Conservation (phyloP, 2,329 filamentous ascomycete species). For the Nemania sp. region DNA sequence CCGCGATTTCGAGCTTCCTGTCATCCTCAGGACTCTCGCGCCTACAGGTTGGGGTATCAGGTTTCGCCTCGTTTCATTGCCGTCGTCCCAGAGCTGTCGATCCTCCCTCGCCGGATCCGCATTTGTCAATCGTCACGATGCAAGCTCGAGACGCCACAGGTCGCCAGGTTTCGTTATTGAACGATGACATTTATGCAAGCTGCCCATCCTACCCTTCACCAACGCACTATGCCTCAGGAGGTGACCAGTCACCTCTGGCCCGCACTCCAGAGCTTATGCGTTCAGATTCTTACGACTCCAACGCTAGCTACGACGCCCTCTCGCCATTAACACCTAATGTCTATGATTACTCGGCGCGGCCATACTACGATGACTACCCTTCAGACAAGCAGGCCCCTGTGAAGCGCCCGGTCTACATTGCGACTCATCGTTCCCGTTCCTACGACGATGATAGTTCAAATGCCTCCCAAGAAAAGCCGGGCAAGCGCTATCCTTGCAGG, state of each 20-base stretch:
- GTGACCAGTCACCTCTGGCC: conserved; percentile 52
- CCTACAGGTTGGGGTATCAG: conserved; percentile 1
- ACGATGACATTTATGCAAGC: conserved; percentile 52
- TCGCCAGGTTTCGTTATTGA: conserved; percentile 63
- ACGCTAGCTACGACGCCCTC: conserved; percentile 57
- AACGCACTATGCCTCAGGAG: conserved; percentile 44
- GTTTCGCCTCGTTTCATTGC: background rate
- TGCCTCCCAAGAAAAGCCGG: conserved; percentile 51
- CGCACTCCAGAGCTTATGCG: conserved; percentile 62
- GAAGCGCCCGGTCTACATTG: conserved; percentile 50
- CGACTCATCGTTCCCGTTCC: conserved; percentile 52
- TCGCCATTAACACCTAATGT: conserved; percentile 61
- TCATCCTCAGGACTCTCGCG: background rate
- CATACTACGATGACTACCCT: conserved; percentile 45
- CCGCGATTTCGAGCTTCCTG: conserved; percentile 3
- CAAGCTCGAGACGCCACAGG: conserved; percentile 60
- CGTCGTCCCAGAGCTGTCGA: background rate
- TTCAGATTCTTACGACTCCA: conserved; percentile 66
- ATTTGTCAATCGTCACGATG: conserved; percentile 45
- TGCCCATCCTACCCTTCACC: conserved; percentile 45
- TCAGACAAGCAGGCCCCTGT: conserved; percentile 39
- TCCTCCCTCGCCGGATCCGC: background rate
- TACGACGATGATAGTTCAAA: conserved; percentile 57
- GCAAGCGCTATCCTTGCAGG: conserved; percentile 75
- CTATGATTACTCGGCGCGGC: conserved; percentile 47